Evolutionary conservation across 768 basidiomycete genomes (phyloP), one percentile per base, ranked within the genome.

Genomic region (Boletales sp.): DNA sequence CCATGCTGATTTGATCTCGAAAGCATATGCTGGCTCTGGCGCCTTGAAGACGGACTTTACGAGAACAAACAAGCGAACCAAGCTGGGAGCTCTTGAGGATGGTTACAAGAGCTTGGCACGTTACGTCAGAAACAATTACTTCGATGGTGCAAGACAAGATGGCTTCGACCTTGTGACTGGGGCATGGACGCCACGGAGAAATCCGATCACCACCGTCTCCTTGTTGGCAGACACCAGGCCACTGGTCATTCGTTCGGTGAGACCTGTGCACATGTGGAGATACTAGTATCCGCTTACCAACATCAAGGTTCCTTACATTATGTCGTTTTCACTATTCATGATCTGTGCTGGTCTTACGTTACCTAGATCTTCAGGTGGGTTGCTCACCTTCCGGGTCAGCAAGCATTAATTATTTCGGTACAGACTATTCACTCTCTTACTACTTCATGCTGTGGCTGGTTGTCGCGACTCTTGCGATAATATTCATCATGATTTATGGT

Each of bases 11-110:
- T 74, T 77, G 42, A 90, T 99, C 55, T 83, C 93, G 0, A 82
- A 77, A 41, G 94, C 94, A 0, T 99, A 99, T 69, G 89, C 86
- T 41, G 96, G 96, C 17, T 94, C 94, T 30, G 95, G 90, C 12
- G 96, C 96, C 2, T 69, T 99, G 58, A 99, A 99, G 69, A 91
- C 93, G 0, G 96, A 98, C 69, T 96, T 93, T 64, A 98, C 95
- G 15, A 78, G 94, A 44, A 97, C 94, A 1, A 94, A 92, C 60
- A 86, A 87, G 67, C 79, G 96, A 32, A 94, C 93, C 3, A 81
- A 73, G 45, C 81, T 84, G 53, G 96, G 96, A 31, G 66, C 71
- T 21, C 59, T 96, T 35, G 84, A 93, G 60, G 96, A 99, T 68
- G 90, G 90, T 0, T 76, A 81, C 68, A 98, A 97, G 66, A 86